Evolutionary conservation across 2,329 filamentous ascomycete genomes (phyloP).

Genomic region (Dactylonectria macrodidyma): DNA sequence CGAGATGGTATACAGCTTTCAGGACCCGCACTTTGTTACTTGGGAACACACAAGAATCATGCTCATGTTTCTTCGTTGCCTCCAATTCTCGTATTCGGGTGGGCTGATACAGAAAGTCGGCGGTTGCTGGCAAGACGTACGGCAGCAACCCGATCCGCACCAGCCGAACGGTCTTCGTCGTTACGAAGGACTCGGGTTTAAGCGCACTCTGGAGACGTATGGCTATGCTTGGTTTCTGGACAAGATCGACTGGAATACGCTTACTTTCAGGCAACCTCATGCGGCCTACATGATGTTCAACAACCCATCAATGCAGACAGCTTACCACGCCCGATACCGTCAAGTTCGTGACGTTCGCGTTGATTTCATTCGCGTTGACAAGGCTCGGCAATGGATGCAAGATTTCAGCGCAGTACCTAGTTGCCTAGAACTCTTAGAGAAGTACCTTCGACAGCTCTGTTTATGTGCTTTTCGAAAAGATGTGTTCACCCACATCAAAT

Average conservation of each 20-base stretch:
- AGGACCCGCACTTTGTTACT: slow-evolving; percentile 10
- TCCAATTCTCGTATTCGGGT: slow-evolving; percentile 7
- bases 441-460: slow-evolving; percentile 11
- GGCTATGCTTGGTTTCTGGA: slow-evolving; percentile 21
- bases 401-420: slow-evolving; percentile 8
- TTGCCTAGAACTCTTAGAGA: slow-evolving; percentile 8
- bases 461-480: slow-evolving; percentile 17
- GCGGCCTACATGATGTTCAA: slow-evolving; percentile 19
- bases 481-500: slow-evolving; percentile 13
- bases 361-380: slow-evolving; percentile 8
- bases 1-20: slow-evolving; percentile 12
- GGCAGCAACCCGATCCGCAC: not conserved
- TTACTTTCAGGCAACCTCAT: not conserved
- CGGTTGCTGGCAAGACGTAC: not conserved
- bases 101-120: slow-evolving; percentile 3
- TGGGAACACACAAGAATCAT: slow-evolving; percentile 14
- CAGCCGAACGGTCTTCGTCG: slow-evolving; percentile 10
- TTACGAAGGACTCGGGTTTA: slow-evolving; percentile 7
- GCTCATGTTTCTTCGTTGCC: slow-evolving; percentile 7
- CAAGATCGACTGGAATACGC: slow-evolving; percentile 15
- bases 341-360: slow-evolving; percentile 9
- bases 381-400: slow-evolving; percentile 14
- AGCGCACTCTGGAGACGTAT: slow-evolving; percentile 6
- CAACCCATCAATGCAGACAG: slow-evolving; percentile 13
- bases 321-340: slow-evolving; percentile 13